Evolutionary conservation across 345 rosid species (phyloP).

Genomic region (Barbarea vulgaris): DNA sequence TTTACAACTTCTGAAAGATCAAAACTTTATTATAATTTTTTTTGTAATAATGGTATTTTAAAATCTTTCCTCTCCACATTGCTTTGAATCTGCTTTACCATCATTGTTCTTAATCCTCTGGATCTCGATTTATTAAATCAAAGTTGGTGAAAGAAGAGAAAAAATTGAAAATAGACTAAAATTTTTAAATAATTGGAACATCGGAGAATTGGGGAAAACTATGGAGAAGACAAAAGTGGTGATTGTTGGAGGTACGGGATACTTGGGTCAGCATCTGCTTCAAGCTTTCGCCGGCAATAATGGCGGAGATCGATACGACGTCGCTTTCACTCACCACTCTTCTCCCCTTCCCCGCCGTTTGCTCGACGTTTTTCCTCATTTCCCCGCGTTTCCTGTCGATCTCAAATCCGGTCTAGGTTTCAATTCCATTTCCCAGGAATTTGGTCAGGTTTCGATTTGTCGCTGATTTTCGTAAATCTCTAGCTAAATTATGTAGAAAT

Average conservation of each 20-base stretch:
- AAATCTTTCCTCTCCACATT: background rate
- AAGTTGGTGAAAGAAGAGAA: background rate
- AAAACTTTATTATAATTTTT: background rate
- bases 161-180: no score
- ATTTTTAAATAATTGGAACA: background rate
- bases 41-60: background rate
- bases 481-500: background rate
- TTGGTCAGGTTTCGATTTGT: slow-evolving; percentile 45
- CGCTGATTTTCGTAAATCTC: background rate
- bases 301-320: slow-evolving; percentile 43
- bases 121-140: background rate
- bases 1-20: background rate
- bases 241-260: slow-evolving; percentile 88
- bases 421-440: slow-evolving; percentile 51
- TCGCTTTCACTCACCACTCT: slow-evolving; percentile 72
- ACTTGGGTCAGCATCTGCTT: slow-evolving; percentile 90
- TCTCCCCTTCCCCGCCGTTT: slow-evolving; percentile 51
- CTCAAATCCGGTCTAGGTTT: slow-evolving; percentile 63
- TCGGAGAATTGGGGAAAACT: background rate
- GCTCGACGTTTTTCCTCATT: slow-evolving; percentile 57
- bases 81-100: background rate
- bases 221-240: slow-evolving; percentile 60
- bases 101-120: background rate
- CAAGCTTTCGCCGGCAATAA: slow-evolving; percentile 47
- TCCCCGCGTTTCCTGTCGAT: slow-evolving; percentile 64